phyloP scores from a whole-genome alignment of 108 stramenopile species.

The Mediolabrus comicus region DNA sequence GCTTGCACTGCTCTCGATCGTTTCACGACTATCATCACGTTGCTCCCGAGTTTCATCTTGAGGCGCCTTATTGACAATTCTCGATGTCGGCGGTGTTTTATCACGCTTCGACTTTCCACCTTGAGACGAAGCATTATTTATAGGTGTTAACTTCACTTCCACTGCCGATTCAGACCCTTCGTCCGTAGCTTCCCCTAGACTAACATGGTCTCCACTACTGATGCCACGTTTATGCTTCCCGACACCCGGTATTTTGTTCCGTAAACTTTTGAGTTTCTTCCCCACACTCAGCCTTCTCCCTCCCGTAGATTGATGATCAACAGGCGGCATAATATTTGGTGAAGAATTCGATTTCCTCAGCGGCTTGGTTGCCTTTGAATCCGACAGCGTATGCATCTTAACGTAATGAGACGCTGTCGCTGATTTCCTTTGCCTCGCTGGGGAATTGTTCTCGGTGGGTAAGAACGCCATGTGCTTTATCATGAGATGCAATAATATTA shows the following conservation, averaged over 20 bases:
- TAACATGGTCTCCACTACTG: neutral
- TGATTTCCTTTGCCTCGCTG: neutral
- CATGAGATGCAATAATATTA: neutral
- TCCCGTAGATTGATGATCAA: neutral
- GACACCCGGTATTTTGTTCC: neutral
- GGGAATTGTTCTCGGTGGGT: neutral
- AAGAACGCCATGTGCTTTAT: neutral
- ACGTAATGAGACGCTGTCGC: neutral
- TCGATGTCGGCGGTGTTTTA: neutral
- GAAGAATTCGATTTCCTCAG: neutral
- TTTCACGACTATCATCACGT: neutral
- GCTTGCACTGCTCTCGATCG: neutral
- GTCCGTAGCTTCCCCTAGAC: neutral
- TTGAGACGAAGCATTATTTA: neutral
- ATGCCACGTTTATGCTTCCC: neutral
- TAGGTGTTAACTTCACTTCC: neutral
- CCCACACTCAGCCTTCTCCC: neutral
- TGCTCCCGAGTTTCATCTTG: neutral
- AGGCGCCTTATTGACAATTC: neutral
- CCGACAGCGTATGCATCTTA: neutral
- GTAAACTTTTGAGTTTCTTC: neutral
- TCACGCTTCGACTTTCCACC: neutral
- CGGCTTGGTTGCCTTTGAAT: neutral
- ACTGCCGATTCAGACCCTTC: neutral
- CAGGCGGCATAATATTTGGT: neutral